Conservation (phyloP, 106 monocot genomes). For the Posidonia australis region DNA sequence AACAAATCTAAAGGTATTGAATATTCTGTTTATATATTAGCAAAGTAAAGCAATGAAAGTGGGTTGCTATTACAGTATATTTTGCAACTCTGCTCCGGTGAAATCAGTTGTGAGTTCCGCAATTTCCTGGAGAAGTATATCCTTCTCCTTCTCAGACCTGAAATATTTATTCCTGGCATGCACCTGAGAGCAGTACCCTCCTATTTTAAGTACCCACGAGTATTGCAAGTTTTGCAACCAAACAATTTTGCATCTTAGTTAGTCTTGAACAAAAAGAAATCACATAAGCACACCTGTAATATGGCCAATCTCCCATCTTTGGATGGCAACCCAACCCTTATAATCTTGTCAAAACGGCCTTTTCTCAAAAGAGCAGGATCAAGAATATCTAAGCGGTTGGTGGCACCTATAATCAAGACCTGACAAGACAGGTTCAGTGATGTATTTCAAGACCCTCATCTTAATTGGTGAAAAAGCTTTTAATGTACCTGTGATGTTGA, state of each 20-base stretch:
- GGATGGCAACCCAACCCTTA: constrained; percentile 79
- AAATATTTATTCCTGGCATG: constrained; percentile 87
- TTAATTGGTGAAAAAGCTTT: neutral
- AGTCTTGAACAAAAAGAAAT: neutral
- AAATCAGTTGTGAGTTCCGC: constrained; percentile 74
- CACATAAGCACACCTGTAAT: constrained; percentile 42
- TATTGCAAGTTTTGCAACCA: constrained; percentile 1
- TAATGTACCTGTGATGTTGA: constrained; percentile 48
- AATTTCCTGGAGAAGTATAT: constrained; percentile 54
- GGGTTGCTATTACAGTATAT: constrained; percentile 50
- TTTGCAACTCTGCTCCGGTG: constrained; percentile 92
- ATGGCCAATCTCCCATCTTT: constrained; percentile 83
- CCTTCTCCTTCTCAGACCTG: constrained; percentile 51
- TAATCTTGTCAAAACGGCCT: constrained; percentile 84
- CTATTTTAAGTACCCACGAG: too few species aligned
- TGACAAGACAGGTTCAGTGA: neutral
- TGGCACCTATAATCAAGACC: constrained; percentile 79
- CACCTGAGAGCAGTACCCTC: constrained; percentile 42
- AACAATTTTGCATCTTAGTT: constrained; percentile 1
- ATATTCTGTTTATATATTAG: neutral
- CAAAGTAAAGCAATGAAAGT: neutral
- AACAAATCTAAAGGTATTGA: constrained; percentile 16
- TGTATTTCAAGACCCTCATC: neutral
- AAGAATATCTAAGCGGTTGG: constrained; percentile 77
- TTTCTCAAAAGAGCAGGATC: constrained; percentile 78